These are phyloP conservation scores for Globisporangium uncinulatum DNA, from an alignment of 352 stramenopile genomes.

Conservation along the genomic window DNA sequence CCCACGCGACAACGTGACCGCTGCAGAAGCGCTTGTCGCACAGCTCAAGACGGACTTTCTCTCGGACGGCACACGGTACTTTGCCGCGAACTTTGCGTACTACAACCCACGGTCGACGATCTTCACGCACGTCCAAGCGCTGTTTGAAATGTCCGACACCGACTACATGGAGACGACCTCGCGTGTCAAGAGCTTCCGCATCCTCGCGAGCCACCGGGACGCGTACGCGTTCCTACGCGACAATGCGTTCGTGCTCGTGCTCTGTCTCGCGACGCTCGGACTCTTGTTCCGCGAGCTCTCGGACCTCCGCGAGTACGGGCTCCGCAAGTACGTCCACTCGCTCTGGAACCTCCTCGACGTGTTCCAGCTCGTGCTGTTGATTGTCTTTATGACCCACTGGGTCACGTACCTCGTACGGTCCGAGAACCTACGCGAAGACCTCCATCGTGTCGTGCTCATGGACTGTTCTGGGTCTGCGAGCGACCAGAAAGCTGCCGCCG, in stretches of 20 bases:
- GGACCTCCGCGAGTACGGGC: conserved; percentile 39
- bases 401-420: conserved; percentile 43
- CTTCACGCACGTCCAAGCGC: conserved; percentile 63
- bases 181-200: conserved; percentile 68
- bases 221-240: conserved; percentile 32
- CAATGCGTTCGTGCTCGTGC: conserved; percentile 60
- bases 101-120: conserved; percentile 77
- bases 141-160: conserved; percentile 76
- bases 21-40: conserved; percentile 27
- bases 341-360: conserved; percentile 80
- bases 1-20: conserved; percentile 63
- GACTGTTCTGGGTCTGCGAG: conserved; percentile 38
- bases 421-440: conserved; percentile 41
- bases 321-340: conserved; percentile 63
- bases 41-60: conserved; percentile 59
- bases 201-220: conserved; percentile 47
- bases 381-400: conserved; percentile 61
- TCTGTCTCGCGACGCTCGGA: conserved; percentile 42
- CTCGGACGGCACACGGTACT: conserved; percentile 55
- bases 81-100: conserved; percentile 52
- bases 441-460: conserved; percentile 44
- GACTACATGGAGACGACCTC: conserved; percentile 72
- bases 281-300: conserved; percentile 50
- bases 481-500: conserved; percentile 32
- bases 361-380: conserved; percentile 59